Base-by-base conservation (phyloP, 139 green algal species). In the Yamagishiella unicocca region DNA sequence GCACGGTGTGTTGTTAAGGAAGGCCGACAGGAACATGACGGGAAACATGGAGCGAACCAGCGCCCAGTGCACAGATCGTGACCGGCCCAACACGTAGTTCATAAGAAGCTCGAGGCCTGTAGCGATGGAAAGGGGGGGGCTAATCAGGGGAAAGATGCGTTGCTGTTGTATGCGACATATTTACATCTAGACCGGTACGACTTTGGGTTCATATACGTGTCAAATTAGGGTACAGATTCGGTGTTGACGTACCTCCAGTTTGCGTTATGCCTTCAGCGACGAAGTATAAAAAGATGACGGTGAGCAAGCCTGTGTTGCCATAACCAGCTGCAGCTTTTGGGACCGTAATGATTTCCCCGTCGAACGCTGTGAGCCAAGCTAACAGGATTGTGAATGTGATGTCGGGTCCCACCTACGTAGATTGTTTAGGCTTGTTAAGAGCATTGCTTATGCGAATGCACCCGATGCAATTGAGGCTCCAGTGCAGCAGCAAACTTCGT, bases 1-100 rank as follows among this genome's bases (percentile, higher is more conserved):
- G 67, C 76, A 77, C 33, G 77, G 95, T 33, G 96, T 97, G 93
- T 98, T 98, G 94, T 97, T 97, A 29, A 97, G 90, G 88, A 98
- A 97, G 27, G 95, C 95, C n/a, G 89, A 95, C 4, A 93, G 70
- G 45, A 91, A 46, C 85, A 91, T 89, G 46, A 93, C 85, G 9
- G 94, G 94, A 0, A 94, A 58, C 88, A 92, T 87, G 45, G 46
- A 72, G 45, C 82, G 81, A 4, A 79, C 81, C 5, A 87, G 64
- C 2, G 81, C 81, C 81, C 81, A 87, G 33, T 87, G 81, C 45
- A 78, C 66, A 29, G 81, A 87, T 22, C 81, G 81, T 6, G 81
- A 87, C n/a, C 81, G 81, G 12, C 81, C 81, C 3, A 87, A 37
- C 8, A 87, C 64, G 64, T 87, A 70, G 33, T 78, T 87, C 81